Conservation (phyloP, 192 early-diverging fungal species). For the Anaeromyces robustus region DNA sequence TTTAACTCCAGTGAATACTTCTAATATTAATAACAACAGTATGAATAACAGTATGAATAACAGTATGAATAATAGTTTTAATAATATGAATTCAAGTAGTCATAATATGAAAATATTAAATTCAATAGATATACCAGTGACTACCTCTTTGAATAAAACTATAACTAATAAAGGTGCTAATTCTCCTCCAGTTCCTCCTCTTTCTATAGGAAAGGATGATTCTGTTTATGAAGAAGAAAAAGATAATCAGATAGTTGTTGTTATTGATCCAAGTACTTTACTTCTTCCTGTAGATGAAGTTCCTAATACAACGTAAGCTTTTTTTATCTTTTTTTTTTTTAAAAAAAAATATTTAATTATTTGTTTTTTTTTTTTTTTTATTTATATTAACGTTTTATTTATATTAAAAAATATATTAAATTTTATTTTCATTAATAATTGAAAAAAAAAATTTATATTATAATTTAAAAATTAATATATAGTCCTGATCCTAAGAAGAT, state of each 20-base stretch:
- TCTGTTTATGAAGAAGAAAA: background rate
- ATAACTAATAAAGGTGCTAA: background rate
- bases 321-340: background rate
- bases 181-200: background rate
- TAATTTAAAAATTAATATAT: background rate
- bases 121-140: background rate
- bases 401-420: too few relatives aligned
- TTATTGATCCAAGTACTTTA: background rate
- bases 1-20: background rate
- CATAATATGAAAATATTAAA: background rate
- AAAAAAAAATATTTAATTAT: background rate
- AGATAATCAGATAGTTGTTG: background rate
- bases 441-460: too few relatives aligned
- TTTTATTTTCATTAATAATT: too few relatives aligned
- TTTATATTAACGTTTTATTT: too few relatives aligned
- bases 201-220: background rate
- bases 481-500: background rate
- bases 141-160: background rate
- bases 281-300: background rate
- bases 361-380: too few relatives aligned
- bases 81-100: background rate
- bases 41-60: background rate
- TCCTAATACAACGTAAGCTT: background rate
- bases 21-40: background rate
- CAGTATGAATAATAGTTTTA: background rate